These are phyloP conservation scores for Aaosphaeria pasadenensis DNA, from an alignment of 2,329 filamentous ascomycete species.

Conservation along the genomic window DNA sequence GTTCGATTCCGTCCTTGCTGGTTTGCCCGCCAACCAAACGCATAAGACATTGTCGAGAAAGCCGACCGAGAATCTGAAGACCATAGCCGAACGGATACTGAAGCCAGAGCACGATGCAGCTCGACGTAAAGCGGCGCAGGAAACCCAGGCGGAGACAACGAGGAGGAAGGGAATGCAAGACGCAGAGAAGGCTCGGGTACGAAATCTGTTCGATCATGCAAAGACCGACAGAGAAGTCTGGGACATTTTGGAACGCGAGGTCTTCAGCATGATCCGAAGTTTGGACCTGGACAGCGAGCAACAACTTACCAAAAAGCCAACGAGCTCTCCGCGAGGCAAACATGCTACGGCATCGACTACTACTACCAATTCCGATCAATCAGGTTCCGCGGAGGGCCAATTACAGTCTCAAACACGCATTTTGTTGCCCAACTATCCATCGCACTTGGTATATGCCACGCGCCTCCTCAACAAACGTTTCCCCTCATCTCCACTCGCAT, in stretches of 20 bases:
- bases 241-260: constrained; percentile 63
- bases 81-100: constrained; percentile 14
- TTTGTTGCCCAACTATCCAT: constrained; percentile 64
- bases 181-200: constrained; percentile 52
- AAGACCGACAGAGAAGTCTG: constrained; percentile 64
- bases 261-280: constrained; percentile 59
- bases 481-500: constrained; percentile 56
- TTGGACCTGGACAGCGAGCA: constrained; percentile 50
- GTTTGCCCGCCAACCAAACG: constrained; percentile 6
- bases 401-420: constrained; percentile 33
- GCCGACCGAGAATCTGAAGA: constrained; percentile 8
- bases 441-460: constrained; percentile 58
- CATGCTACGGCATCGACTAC: background rate
- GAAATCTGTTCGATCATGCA: constrained; percentile 53
- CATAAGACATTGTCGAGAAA: background rate
- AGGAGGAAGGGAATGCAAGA: constrained; percentile 11
- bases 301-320: background rate
- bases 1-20: constrained; percentile 26
- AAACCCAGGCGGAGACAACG: constrained; percentile 7
- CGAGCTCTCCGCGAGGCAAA: background rate
- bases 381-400: too few relatives aligned
- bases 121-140: constrained; percentile 6
- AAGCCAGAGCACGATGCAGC: constrained; percentile 5
- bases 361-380: constrained; percentile 35
- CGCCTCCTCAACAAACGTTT: constrained; percentile 59